Evolutionary conservation across 345 rosid species (phyloP).

Genomic region (Geranium rotundifolium): DNA sequence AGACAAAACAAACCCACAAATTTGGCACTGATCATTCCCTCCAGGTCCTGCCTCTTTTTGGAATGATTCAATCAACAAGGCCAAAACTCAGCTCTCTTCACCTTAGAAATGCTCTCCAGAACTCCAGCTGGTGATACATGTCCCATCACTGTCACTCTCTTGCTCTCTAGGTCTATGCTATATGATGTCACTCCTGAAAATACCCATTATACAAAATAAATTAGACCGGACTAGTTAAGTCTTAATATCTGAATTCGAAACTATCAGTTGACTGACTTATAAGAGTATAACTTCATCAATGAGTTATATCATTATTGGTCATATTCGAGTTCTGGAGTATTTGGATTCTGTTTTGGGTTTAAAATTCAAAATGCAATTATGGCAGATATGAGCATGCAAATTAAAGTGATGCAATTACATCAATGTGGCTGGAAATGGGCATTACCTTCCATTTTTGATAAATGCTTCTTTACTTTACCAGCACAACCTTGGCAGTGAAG

Average conservation of each 20-base stretch:
- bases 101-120: conserved; percentile 72
- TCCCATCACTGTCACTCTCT: conserved; percentile 85
- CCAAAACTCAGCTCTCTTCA: conserved; percentile 81
- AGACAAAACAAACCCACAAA: no score
- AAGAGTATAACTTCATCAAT: no score
- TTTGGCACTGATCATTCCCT: no score
- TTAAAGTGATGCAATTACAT: not conserved
- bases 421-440: not conserved
- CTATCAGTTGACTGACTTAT: no score
- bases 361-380: no score
- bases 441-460: conserved; percentile 65
- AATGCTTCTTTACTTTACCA: conserved; percentile 50
- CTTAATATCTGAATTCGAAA: no score
- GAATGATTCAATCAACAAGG: conserved; percentile 15
- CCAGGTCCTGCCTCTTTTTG: no score
- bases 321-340: no score
- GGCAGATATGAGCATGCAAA: not conserved
- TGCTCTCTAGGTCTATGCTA: conserved; percentile 68
- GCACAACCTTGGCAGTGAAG: conserved; percentile 78
- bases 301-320: conserved; percentile 1
- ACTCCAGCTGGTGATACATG: conserved; percentile 54
- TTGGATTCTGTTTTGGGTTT: no score
- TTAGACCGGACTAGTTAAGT: no score
- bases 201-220: no score
- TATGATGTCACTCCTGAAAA: conserved; percentile 66